These are phyloP conservation scores for Saposhnikovia divaricata DNA, from an alignment of 129 eudicot species.

Conservation along the genomic window DNA sequence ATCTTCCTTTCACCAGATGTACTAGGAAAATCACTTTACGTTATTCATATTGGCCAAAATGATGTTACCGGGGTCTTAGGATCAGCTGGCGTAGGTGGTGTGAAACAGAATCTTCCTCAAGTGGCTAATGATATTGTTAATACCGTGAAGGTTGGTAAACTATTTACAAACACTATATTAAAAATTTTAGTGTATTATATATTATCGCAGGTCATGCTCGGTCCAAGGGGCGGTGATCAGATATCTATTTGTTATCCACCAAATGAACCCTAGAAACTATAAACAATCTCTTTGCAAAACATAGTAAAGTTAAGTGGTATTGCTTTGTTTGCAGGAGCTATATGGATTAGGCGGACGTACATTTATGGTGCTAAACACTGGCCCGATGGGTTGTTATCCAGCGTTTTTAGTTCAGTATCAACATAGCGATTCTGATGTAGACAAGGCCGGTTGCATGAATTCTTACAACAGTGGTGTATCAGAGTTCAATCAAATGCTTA, in stretches of 20 bases:
- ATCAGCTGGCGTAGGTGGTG: constrained; percentile 39
- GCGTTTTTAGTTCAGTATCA: constrained; percentile 67
- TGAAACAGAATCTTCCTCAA: constrained; percentile 44
- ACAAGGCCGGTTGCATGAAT: constrained; percentile 64
- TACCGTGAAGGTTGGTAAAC: constrained; percentile 52
- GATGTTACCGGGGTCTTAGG: constrained; percentile 72
- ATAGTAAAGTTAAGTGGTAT: background rate
- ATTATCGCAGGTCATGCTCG: too few relatives aligned
- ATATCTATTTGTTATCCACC: too few relatives aligned
- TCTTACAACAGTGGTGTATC: constrained; percentile 64
- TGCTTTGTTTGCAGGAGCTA: constrained; percentile 40
- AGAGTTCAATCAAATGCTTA: constrained; percentile 63
- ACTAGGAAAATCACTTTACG: constrained; percentile 74
- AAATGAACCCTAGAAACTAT: background rate
- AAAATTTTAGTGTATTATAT: too few relatives aligned
- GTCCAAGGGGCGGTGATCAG: too few relatives aligned
- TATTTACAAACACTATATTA: background rate
- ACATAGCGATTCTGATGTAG: constrained; percentile 50
- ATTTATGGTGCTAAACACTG: constrained; percentile 68
- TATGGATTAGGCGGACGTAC: constrained; percentile 69
- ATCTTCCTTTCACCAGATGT: constrained; percentile 45
- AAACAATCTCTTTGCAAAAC: background rate
- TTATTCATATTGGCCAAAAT: constrained; percentile 80
- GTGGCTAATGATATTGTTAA: constrained; percentile 53
- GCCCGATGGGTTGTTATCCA: constrained; percentile 93